Base-by-base conservation (phyloP, 164 flowering plant species). In the Akebia trifoliata region DNA sequence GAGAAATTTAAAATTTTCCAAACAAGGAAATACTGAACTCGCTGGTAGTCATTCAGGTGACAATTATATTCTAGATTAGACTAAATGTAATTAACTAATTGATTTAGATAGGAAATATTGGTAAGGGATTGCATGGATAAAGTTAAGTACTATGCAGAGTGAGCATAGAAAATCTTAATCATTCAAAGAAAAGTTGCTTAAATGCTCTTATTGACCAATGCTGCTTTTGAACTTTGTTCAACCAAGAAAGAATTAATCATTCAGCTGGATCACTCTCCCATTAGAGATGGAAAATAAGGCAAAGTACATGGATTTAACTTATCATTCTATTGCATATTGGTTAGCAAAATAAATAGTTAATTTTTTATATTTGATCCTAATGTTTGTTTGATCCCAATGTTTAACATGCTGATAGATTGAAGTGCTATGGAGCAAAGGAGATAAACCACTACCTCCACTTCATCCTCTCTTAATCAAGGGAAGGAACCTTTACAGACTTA, bases 371-470 rank as follows among this genome's bases (percentile, higher is more conserved):
- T 30, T 51, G 34, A 51, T 28, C 2, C 25, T 22, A 9, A 34
- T 28, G 7, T 30, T 54, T 15, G 53, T n/a, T 14, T 58, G 31
- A 11, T 42, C 22, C 22, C 29, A 25, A 43, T 62, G 45, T 18
- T 54, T 39, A 1, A 39, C 43, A 14, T 72, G 54, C 55, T 30
- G 39, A 40, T 56, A 90, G 95, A 73, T 90, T 60, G 95, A 90
- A 65, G 92, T 90, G 30, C 68, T 90, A 2, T 90, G 97, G 97
- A 86, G 97, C 73, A 85, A 72, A 71, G 97, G 97, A 32, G 74
- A 63, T 59, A 83, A 78, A 53, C 77, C 80, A 54, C 71, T 83
- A 26, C 86, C 87, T 66, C 83, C 92, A 34, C 87, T 90, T 47
- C 78, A 77, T 64, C 94, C 92, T 29, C 80, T 90, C 4, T 79